Conservation (phyloP, 441 rosid species). For the Monsonia emarginata region DNA sequence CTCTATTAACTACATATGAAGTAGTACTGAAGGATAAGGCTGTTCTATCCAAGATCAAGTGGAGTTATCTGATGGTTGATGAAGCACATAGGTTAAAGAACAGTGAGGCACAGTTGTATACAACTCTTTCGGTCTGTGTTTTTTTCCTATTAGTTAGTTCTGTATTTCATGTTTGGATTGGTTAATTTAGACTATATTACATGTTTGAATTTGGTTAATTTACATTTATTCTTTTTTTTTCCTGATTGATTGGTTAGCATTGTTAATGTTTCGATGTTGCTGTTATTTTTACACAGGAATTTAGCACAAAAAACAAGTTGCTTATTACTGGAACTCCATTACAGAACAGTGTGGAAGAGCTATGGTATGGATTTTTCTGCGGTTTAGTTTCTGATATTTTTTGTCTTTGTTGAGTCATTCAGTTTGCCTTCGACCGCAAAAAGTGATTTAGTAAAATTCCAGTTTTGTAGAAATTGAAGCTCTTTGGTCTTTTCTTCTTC, state of each 20-base stretch:
- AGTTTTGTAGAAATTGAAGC: background rate
- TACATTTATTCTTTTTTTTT: background rate
- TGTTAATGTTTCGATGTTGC: conserved; percentile 13
- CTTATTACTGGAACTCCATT: conserved; percentile 97
- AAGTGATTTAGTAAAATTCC: background rate
- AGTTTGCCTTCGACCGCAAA: background rate
- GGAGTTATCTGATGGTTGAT: conserved; percentile 99
- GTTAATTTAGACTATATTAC: conserved; percentile 3
- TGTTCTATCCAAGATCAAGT: conserved; percentile 86
- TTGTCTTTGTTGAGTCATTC: background rate
- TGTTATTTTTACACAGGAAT: conserved; percentile 53
- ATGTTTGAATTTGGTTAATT: background rate
- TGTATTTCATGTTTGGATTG: conserved; percentile 1
- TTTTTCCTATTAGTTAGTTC: background rate
- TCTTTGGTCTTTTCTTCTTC: background rate
- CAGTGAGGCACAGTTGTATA: conserved; percentile 96
- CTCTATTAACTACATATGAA: conserved; percentile 93
- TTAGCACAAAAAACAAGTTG: conserved; percentile 91
- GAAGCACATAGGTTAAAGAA: conserved; percentile 99
- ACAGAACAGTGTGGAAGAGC: conserved; percentile 97
- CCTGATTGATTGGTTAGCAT: conserved; percentile 10
- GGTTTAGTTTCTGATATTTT: background rate
- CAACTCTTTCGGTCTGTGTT: conserved; percentile 67
- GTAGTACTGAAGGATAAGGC: conserved; percentile 95
- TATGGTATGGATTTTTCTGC: conserved; percentile 48